Percentiles rank a stretch among this genome's conserved stretches.
Evolutionary conservation across 2,329 filamentous ascomycete species (phyloP).

Genomic region (Curvularia sp.): DNA sequence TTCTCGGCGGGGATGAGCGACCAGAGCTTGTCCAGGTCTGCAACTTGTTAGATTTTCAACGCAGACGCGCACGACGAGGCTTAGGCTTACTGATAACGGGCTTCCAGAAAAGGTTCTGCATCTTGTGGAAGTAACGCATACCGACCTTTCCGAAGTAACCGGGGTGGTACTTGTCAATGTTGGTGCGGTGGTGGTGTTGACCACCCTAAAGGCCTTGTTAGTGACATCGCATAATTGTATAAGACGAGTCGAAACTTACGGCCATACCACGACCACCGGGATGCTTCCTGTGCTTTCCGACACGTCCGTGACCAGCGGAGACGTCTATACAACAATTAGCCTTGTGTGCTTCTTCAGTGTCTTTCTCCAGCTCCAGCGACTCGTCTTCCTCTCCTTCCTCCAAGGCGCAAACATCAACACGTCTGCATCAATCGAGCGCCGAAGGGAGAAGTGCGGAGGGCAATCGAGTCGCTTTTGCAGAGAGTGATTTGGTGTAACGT

Average conservation of each 20-base stretch:
- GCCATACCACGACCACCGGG: constrained; percentile 74
- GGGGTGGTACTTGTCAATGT: constrained; percentile 92
- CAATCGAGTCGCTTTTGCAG: constrained; percentile 1
- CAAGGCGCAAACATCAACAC: not conserved
- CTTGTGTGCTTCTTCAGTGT: not conserved
- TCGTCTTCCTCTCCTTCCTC: not conserved
- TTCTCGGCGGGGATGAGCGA: constrained; percentile 91
- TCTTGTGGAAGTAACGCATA: constrained; percentile 73
- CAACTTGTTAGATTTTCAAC: not conserved
- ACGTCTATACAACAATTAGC: constrained; percentile 1
- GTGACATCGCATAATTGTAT: not conserved
- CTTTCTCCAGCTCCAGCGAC: not conserved
- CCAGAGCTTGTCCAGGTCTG: constrained; percentile 96
- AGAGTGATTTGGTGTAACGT: not conserved
- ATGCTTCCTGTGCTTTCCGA: constrained; percentile 97
- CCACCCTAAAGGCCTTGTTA: constrained; percentile 66
- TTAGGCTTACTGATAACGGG: constrained; percentile 9
- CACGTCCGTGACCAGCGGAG: constrained; percentile 77
- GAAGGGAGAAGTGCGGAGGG: not conserved
- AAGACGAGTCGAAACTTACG: not conserved
- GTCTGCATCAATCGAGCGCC: not conserved
- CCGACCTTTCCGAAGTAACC: constrained; percentile 97
- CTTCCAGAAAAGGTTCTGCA: constrained; percentile 50
- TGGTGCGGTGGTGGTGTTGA: constrained; percentile 96
- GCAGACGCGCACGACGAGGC: not conserved